A percentile compares a stretch with the other conserved stretches of the same genome.
These are phyloP conservation scores for Naematelia aurantialba DNA, from an alignment of 768 basidiomycete genomes.

Conservation along the genomic window DNA sequence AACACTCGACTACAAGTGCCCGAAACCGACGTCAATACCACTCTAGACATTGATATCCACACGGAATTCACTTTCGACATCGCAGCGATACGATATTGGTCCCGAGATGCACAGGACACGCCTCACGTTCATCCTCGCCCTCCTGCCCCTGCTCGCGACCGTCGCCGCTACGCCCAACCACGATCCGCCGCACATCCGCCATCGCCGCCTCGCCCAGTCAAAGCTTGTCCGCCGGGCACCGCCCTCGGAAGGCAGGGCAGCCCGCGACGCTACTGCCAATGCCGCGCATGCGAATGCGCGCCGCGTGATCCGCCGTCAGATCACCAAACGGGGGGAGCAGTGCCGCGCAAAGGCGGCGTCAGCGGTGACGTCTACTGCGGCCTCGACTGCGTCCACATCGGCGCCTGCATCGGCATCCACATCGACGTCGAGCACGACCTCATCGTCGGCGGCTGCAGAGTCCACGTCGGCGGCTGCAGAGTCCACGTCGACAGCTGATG, in stretches of 20 bases:
- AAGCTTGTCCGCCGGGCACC: too few species aligned
- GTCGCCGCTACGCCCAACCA: conserved; percentile 15
- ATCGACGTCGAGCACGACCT: background rate
- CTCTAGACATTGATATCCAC: too few species aligned
- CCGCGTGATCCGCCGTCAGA: conserved; percentile 26
- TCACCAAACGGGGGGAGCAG: conserved; percentile 27
- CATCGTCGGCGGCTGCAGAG: background rate
- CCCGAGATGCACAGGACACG: background rate
- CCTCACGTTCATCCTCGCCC: conserved; percentile 20
- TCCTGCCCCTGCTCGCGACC: conserved; percentile 32
- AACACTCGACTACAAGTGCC: too few species aligned
- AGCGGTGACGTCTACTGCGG: conserved; percentile 4
- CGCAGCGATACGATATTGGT: too few species aligned
- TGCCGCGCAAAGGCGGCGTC: conserved; percentile 20
- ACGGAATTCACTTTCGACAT: too few species aligned
- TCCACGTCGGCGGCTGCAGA: conserved; percentile 1
- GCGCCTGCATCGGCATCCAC: conserved; percentile 20
- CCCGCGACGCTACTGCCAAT: conserved; percentile 20
- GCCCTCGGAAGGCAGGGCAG: conserved; percentile 5
- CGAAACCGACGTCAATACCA: too few species aligned
- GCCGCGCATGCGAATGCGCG: conserved; percentile 33
- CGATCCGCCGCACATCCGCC: conserved; percentile 23
- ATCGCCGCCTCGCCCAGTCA: conserved; percentile 24
- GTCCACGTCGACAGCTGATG: conserved; percentile 3
- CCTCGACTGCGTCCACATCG: conserved; percentile 10